phyloP scores from a whole-genome alignment of 768 basidiomycete genomes.

The Suillus subluteus region DNA sequence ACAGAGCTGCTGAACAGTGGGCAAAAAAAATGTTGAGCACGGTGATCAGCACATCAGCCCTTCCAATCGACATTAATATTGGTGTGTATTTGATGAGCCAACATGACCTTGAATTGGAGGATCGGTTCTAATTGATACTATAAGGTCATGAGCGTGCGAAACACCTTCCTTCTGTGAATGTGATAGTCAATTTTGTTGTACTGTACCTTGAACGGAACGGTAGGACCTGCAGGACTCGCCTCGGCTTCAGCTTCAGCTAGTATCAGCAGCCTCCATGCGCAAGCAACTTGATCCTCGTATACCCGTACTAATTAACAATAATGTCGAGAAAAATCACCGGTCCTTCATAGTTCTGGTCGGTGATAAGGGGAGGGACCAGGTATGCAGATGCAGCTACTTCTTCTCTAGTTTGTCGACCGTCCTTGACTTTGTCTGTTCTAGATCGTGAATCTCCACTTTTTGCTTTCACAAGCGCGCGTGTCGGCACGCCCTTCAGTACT shows the following conservation, averaged over 20 bases:
- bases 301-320: constrained; percentile 88
- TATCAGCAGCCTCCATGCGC: constrained; percentile 51
- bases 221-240: background rate
- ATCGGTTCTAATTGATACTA: background rate
- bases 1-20: background rate
- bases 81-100: background rate
- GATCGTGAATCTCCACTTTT: constrained; percentile 94
- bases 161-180: background rate
- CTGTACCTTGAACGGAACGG: background rate
- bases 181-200: background rate
- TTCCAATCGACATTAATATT: background rate
- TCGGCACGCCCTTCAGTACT: constrained; percentile 89
- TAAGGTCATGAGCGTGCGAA: background rate
- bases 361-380: constrained; percentile 91
- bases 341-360: constrained; percentile 97
- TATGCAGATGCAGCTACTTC: constrained; percentile 33
- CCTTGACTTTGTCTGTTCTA: constrained; percentile 29
- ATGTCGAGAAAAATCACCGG: constrained; percentile 90
- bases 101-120: background rate
- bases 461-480: constrained; percentile 89
- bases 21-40: background rate
- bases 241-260: background rate
- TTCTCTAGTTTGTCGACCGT: background rate
- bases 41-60: background rate
- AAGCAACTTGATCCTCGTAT: constrained; percentile 93